Conservation (phyloP, 192 early-diverging fungal species). For the Podila verticillata region DNA sequence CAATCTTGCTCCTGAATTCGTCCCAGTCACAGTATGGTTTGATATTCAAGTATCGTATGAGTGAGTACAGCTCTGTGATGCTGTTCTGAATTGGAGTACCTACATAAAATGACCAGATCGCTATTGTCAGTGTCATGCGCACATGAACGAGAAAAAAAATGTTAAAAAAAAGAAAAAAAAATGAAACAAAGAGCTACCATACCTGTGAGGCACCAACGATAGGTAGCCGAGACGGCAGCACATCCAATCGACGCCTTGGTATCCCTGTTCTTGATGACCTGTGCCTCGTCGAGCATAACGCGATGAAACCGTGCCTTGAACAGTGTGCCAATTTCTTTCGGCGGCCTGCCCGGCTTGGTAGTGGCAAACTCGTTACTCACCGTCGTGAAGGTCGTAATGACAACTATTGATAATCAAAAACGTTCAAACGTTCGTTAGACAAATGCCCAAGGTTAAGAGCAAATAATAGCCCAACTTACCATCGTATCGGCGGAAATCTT, state of each 20-base stretch:
- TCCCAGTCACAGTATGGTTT: conserved; percentile 61
- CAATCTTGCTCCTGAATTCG: conserved; percentile 61
- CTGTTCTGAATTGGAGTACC: conserved; percentile 70
- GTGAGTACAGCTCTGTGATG: conserved; percentile 75
- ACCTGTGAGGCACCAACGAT: conserved; percentile 76
- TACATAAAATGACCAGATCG: conserved; percentile 6
- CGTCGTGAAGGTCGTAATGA: conserved; percentile 59
- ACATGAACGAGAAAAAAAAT: background rate
- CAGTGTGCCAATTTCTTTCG: conserved; percentile 36
- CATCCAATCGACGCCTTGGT: conserved; percentile 59
- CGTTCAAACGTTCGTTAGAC: background rate
- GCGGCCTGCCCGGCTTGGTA: background rate
- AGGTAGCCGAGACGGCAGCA: conserved; percentile 50
- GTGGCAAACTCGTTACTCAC: conserved; percentile 34
- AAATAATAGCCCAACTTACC: conserved; percentile 21
- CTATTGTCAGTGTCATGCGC: background rate
- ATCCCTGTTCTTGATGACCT: conserved; percentile 68
- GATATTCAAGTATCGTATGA: conserved; percentile 74
- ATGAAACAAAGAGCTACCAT: conserved; percentile 20
- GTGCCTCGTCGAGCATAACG: conserved; percentile 67
- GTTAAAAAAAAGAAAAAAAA: background rate
- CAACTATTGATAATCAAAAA: conserved; percentile 37
- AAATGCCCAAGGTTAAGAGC: background rate
- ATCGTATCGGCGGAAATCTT: conserved; percentile 57
- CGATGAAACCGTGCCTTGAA: conserved; percentile 49